Evolutionary conservation across 495 filamentous ascomycete species (phyloP).

Genomic region (Aspergillus heteromorphus): DNA sequence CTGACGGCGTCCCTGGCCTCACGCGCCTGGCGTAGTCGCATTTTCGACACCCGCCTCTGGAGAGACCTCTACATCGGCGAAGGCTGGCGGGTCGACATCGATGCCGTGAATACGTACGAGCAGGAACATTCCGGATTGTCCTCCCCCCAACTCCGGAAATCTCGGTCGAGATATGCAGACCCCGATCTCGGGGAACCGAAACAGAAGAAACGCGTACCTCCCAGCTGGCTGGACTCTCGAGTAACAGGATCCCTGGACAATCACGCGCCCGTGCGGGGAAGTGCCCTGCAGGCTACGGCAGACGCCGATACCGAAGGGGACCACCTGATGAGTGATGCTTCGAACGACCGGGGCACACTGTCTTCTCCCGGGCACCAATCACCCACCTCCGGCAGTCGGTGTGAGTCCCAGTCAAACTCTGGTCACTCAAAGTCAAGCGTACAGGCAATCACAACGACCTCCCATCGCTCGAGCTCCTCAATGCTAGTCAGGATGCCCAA

Average conservation of each 20-base stretch:
- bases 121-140: conserved; percentile 43
- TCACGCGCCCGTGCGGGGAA: not conserved
- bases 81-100: conserved; percentile 71
- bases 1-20: conserved; percentile 73
- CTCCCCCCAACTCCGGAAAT: conserved; percentile 41
- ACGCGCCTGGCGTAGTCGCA: conserved; percentile 72
- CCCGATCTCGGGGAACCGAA: conserved; percentile 43
- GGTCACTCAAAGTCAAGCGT: conserved; percentile 5
- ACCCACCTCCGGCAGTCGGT: not conserved
- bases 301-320: conserved; percentile 46
- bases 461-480: conserved; percentile 26
- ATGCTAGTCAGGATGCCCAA: conserved; percentile 30
- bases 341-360: conserved; percentile 16
- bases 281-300: conserved; percentile 12
- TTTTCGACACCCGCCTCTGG: conserved; percentile 85
- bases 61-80: conserved; percentile 70
- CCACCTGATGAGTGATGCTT: conserved; percentile 42
- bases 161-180: conserved; percentile 38
- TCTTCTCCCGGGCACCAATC: conserved; percentile 6
- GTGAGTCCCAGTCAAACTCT: conserved; percentile 4
- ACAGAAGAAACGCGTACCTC: conserved; percentile 47
- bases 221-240: conserved; percentile 36
- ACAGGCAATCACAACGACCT: conserved; percentile 11
- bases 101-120: conserved; percentile 65
- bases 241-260: conserved; percentile 2